Conservation (phyloP, 495 filamentous ascomycete genomes). For the Penicillium paradoxum region DNA sequence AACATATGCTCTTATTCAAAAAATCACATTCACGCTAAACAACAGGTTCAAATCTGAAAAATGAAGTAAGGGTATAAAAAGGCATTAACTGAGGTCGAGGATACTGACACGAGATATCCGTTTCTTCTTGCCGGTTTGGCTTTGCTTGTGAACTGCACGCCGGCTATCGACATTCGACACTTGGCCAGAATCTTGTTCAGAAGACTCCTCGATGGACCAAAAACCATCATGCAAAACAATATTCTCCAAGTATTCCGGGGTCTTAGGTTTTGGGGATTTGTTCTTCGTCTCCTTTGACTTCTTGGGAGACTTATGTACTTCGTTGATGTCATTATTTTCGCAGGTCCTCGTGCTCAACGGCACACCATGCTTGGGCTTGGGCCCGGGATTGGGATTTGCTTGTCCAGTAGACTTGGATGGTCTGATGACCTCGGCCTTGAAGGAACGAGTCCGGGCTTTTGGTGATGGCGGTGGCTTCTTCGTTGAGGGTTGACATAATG, state of each 20-base stretch:
- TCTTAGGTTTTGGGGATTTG: neutral
- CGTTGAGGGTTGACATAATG: neutral
- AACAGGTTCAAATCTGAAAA: neutral
- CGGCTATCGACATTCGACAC: neutral
- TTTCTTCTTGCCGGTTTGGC: slow-evolving; percentile 25
- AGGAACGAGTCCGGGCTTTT: neutral
- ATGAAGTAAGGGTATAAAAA: slow-evolving; percentile 1
- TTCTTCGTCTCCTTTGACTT: neutral
- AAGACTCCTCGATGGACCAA: slow-evolving; percentile 26
- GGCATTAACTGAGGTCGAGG: slow-evolving; percentile 29
- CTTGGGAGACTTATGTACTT: neutral
- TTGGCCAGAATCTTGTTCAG: neutral
- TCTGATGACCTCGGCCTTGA: neutral
- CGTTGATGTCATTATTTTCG: neutral
- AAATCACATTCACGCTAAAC: neutral
- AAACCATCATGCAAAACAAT: slow-evolving; percentile 29
- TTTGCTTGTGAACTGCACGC: neutral
- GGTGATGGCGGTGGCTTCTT: neutral
- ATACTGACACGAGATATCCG: slow-evolving; percentile 36
- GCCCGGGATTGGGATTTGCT: neutral
- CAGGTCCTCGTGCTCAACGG: neutral
- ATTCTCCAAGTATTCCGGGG: slow-evolving; percentile 25
- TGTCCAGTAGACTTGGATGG: neutral
- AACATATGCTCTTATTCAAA: neutral
- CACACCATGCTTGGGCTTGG: neutral